Evolutionary conservation across 148 eudicot genomes (phyloP), one percentile per base, ranked within the genome.

Genomic region (Vaccinium darrowii): DNA sequence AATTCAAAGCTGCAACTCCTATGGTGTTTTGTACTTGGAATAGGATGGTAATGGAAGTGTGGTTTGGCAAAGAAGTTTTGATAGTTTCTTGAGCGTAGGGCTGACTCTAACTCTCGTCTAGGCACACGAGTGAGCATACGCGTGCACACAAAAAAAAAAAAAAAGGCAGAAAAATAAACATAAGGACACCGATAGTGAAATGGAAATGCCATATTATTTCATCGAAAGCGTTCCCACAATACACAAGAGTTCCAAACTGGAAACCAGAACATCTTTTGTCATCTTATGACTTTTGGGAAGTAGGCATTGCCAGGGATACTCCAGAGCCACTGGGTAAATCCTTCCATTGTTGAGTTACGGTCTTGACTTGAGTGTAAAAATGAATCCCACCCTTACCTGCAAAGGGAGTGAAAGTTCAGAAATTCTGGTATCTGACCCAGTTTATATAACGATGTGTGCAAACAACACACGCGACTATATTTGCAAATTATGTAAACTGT

Each of bases 271-370:
- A 13, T 47, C 36, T 16, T 18, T n/a, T 79, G 13, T 15, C 49
- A 10, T 50, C 78, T 89, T 77, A 92, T 58, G 88, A 85, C 87
- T 96, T 94, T 50, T 95, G 95, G 21, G 99, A 96, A 81, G 99
- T 96, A n/a, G 99, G 99, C 99, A 94, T 96, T 85, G 99, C 99
- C 19, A 94, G 86, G 49, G 98, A 96, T 6, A 93, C 92, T 58
- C 99, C 91, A 23, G 89, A 50, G 57, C 90, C 95, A 85, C 90
- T 87, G 10, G 96, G 93, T 82, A 89, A 88, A 93, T 97, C 98
- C 87, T 97, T 95, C 99, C 99, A 97, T 81, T 97, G 99, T 84
- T 93, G 99, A 15, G 98, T 95, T 76, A 97, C 95, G 16, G 98
- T 97, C 92, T 97, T 97, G 78, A 92, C 87, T 83, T 94, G 98